Evolutionary conservation across 306 rosid species (phyloP).

Genomic region (Astragalus membranaceus): DNA sequence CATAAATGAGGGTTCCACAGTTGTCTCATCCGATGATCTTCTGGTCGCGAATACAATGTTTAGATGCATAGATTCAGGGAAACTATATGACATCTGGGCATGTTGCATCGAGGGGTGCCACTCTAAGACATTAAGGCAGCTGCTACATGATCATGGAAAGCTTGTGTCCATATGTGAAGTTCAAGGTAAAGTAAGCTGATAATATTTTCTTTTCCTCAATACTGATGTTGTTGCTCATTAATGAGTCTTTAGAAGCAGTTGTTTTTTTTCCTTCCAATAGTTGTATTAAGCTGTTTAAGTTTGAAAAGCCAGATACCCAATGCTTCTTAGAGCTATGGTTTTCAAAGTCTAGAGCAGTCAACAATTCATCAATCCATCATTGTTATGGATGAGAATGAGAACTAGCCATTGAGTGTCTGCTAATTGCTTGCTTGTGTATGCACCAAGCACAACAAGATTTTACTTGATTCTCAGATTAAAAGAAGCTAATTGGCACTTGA

Average conservation of each 20-base stretch:
- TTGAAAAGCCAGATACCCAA: background rate
- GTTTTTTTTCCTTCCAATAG: background rate
- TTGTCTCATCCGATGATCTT: conserved; percentile 49
- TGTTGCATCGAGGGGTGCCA: conserved; percentile 80
- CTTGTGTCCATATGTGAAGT: conserved; percentile 89
- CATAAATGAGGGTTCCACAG: conserved; percentile 45
- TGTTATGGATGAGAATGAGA: conserved; percentile 6
- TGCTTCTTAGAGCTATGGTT: conserved; percentile 1
- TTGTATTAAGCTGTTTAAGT: background rate
- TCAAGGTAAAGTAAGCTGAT: conserved; percentile 81
- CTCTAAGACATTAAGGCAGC: conserved; percentile 86
- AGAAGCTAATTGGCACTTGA: too few species aligned
- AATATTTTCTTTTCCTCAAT: conserved; percentile 7
- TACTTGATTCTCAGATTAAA: background rate
- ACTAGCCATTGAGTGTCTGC: background rate
- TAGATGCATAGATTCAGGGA: conserved; percentile 58
- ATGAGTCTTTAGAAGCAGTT: background rate
- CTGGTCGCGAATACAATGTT: conserved; percentile 44
- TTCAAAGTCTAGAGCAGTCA: background rate
- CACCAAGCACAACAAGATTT: background rate
- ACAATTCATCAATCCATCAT: background rate
- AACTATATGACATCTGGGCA: conserved; percentile 70
- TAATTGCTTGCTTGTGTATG: background rate
- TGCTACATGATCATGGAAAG: conserved; percentile 73
- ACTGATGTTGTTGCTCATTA: conserved; percentile 1